Evolutionary conservation across 2,329 filamentous ascomycete genomes (phyloP), one percentile per base, ranked within the genome.

Genomic region (Alternaria dauci): DNA sequence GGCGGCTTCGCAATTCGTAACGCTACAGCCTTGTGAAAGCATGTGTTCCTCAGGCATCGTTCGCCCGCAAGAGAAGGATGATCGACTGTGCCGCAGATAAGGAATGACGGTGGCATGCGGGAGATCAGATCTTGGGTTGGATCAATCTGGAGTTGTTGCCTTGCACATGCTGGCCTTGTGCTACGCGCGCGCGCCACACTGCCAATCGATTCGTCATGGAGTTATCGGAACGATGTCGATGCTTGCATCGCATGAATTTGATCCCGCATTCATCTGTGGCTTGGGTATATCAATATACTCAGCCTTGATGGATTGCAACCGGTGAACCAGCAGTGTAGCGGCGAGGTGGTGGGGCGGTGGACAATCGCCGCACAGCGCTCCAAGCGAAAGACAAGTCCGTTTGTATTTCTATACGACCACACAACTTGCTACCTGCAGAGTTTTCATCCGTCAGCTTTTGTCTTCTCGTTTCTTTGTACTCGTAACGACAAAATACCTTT

Each of bases 371-470:
- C 38, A 34, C 28, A 30, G 39, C 23, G 51, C 50, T 55, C 30
- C 39, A 56, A 20, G 53, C 57, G 58, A 60, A 36, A 23, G 47
- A 48, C 3, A 8, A 25, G 46, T 34, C 47, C 18, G 58, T 57
- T 60, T 60, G 52, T 30, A 20, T 26, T 3, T 56, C 20, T 8
- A 38, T 9, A 20, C 18, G 9, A 34, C 32, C 26, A 42, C 48
- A 36, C 53, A 39, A 20, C 16, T 57, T 36, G n/a, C 28, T 32
- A 2, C 28, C 23, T 32, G 9, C 41, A 46, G 5, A 58, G 32
- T 23, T 55, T 50, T 43, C 38, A 16, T 42, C 28, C 3, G 2
- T 3, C 30, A n/a, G 11, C 44, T 47, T 47, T 32, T 9, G 12
- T 34, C 36, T 52, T 46, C n/a, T 8, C 11, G 18, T 18, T 16